Base-by-base conservation (phyloP, 2,329 filamentous ascomycete species). In the Hypomyces rosellus region DNA sequence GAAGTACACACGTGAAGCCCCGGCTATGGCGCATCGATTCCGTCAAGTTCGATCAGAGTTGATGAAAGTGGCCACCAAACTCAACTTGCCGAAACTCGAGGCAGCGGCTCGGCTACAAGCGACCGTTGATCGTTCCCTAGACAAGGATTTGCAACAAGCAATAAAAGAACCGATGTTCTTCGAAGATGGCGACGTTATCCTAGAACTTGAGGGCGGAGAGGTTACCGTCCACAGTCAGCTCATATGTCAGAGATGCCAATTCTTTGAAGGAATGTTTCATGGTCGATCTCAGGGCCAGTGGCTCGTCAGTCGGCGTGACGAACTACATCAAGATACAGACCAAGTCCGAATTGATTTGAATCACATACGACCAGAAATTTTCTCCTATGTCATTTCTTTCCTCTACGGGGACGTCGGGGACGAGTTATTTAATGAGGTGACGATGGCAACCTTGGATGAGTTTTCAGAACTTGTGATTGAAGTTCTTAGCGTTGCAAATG, bases 391-490 rank as follows among this genome's bases (percentile, higher is more conserved):
- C 1, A 70, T 96, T 40, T 80, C 80, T 18, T 84, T 90, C 65
- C 70, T 99, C 0, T 99, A 99, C 62, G 82, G 88, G 1, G 93
- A 97, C 62, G 76, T 80, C 34, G 89, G 89, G 0, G 76, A 82
- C 18, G 85, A 91, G 52, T 72, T 97, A 1, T 97, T 99, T 60
- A 82, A 96, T 57, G 75, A 86, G 33, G 78, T 93, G 5, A 78
- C 86, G 14, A 78, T 81, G 34, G 72, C 80, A 14, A 84, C 85
- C 53, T 69, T 95, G 5, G 90, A 96, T 57, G 86, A 90, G 42
- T 90, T 96, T 55, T 82, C 91, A 4, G 90, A 97, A 59, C 74
- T 93, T n/a, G 78, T 96, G 8, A 79, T 97, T 70, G 90, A 96
- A 59, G 88, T 97, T 41, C 85, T 97, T 78, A 83, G 83, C 50